phyloP scores from a whole-genome alignment of 2,329 filamentous ascomycete species.

The Elsinoe australis region DNA sequence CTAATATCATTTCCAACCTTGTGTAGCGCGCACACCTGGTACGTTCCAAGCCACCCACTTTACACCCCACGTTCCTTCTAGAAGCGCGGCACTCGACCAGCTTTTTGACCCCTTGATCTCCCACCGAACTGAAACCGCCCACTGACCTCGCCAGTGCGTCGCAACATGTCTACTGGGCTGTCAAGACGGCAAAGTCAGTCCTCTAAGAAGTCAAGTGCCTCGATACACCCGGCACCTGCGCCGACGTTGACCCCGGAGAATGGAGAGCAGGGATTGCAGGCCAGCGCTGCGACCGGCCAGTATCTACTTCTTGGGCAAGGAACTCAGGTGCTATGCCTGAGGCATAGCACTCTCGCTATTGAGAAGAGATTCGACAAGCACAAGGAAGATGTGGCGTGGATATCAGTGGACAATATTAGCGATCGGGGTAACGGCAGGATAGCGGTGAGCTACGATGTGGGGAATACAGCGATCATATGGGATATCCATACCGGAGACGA shows the following conservation, averaged over 20 bases:
- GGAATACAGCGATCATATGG: constrained; percentile 93
- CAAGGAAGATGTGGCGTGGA: constrained; percentile 70
- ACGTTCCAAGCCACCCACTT: constrained; percentile 23
- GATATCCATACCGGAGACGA: constrained; percentile 88
- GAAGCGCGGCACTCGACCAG: constrained; percentile 17
- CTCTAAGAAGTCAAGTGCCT: constrained; percentile 19
- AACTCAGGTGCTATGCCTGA: constrained; percentile 72
- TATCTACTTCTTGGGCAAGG: constrained; percentile 86
- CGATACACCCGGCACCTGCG: constrained; percentile 33
- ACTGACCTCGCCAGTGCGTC: constrained; percentile 20
- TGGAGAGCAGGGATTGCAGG: constrained; percentile 58
- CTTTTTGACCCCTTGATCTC: constrained; percentile 17
- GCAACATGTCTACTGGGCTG: constrained; percentile 34
- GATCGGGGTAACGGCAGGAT: constrained; percentile 75
- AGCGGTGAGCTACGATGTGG: constrained; percentile 86
- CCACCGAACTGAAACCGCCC: constrained; percentile 21
- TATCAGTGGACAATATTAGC: constrained; percentile 86
- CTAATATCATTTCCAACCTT: constrained; percentile 4
- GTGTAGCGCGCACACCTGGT: constrained; percentile 31
- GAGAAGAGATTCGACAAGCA: constrained; percentile 81
- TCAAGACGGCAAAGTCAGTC: constrained; percentile 9
- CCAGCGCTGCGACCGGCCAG: constrained; percentile 82
- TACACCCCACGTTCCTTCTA: constrained; percentile 5
- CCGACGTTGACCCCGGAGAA: constrained; percentile 40
- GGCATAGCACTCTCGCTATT: constrained; percentile 85